A percentile compares a stretch with the other conserved stretches of the same genome.
Conservation (phyloP, 2,329 filamentous ascomycete genomes). For the Talaromyces verruculosus region DNA sequence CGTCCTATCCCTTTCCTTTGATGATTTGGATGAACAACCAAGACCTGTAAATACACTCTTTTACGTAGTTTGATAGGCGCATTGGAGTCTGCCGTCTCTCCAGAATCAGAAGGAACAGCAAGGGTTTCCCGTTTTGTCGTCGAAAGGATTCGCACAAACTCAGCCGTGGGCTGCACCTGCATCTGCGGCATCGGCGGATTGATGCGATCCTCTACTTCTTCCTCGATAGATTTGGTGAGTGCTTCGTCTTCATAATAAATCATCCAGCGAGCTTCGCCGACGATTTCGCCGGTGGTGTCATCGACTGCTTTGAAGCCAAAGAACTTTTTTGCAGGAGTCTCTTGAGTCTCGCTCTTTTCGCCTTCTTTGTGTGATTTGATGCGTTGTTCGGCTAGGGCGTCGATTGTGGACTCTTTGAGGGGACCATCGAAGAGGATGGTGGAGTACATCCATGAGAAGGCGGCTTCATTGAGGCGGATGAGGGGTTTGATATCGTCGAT, state of each 20-base stretch:
- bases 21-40: slow-evolving; percentile 29
- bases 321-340: not conserved
- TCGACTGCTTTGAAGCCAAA: slow-evolving; percentile 20
- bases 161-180: not conserved
- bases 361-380: not conserved
- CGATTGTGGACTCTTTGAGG: slow-evolving; percentile 3
- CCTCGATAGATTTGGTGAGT: slow-evolving; percentile 18
- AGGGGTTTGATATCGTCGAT: not conserved
- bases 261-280: slow-evolving; percentile 17
- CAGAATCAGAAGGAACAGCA: not conserved
- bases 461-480: not conserved
- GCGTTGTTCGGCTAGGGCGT: not conserved
- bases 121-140: slow-evolving; percentile 2
- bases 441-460: not conserved
- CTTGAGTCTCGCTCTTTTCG: not conserved
- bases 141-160: not conserved
- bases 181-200: slow-evolving; percentile 9
- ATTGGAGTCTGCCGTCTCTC: not conserved
- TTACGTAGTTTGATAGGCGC: slow-evolving; percentile 12
- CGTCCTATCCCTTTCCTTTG: slow-evolving; percentile 39
- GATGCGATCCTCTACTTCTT: not conserved
- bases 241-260: slow-evolving; percentile 18
- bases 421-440: slow-evolving; percentile 2
- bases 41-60: slow-evolving; percentile 13
- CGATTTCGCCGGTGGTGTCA: slow-evolving; percentile 14